phyloP scores from a whole-genome alignment of 495 filamentous ascomycete species.

The Pyrenula aspistea region DNA sequence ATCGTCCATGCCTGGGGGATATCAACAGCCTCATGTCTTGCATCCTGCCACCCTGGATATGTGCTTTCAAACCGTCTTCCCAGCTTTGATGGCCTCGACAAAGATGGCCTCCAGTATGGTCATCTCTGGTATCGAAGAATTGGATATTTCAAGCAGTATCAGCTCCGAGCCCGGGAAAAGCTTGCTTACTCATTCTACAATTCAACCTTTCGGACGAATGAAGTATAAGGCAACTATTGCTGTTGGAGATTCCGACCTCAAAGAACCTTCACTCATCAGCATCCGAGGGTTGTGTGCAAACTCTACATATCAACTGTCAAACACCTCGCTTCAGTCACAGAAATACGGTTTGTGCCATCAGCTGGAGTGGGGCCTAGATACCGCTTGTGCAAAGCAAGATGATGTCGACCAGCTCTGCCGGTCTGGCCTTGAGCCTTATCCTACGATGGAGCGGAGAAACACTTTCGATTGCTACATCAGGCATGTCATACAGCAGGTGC shows the following conservation, averaged over 20 bases:
- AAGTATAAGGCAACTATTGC: neutral
- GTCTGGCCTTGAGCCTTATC: neutral
- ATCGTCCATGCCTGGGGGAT: constrained; percentile 4
- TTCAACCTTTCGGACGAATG: neutral
- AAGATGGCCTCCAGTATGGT: neutral
- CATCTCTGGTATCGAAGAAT: neutral
- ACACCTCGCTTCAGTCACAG: neutral
- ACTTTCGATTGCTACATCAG: neutral
- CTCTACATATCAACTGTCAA: neutral
- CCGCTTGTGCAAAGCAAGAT: neutral
- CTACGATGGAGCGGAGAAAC: neutral
- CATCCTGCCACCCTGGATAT: constrained; percentile 10
- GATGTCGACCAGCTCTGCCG: neutral
- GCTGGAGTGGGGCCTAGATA: neutral
- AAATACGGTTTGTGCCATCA: neutral
- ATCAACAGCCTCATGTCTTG: constrained; percentile 3
- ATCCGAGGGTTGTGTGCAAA: neutral
- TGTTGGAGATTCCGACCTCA: neutral
- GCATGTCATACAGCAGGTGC: neutral
- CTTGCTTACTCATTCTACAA: neutral
- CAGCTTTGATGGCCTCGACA: neutral
- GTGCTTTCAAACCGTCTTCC: constrained; percentile 1
- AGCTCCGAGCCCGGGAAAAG: neutral
- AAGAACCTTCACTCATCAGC: neutral
- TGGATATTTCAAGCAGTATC: neutral